Base-by-base conservation (phyloP, 192 early-diverging fungal genomes). In the Kappamyces sp. region DNA sequence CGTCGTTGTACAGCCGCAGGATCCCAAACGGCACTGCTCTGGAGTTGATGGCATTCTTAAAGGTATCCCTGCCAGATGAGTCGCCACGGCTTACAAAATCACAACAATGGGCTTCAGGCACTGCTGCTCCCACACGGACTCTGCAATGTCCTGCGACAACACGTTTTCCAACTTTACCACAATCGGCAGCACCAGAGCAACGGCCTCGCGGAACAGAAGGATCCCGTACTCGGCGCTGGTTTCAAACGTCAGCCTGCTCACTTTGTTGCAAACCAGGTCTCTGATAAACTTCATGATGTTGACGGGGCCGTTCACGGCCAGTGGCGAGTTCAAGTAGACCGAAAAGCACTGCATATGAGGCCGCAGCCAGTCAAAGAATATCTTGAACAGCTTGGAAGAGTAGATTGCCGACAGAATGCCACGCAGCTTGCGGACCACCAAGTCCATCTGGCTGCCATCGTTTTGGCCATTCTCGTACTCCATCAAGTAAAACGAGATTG, bases 181-280 rank as follows among this genome's bases (percentile, higher is more conserved):
- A 12, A 39, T 36, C 31, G 9, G 12, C 42, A 40, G 42, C 33
- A 57, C 46, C 5, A 57, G 33, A 32, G 33, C 31, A 38, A 40
- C 38, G n/a, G 54, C 46, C 46, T 57, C 54, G 12, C 54, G 31
- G n/a, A 57, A 57, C 6, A 57, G n/a, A 1, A 57, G 46, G 32
- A 57, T 34, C 54, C 54, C 54, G 46, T 57, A 57, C 46, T 57
- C 54, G 7, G 41, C 54, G 13, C 54, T 44, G 9, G 54, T 57
- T 8, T 57, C 54, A 40, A 57, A 57, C 7, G 42, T 36, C 3
- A 57, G 33, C n/a, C 54, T 36, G 38, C 36, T 57, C 7, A 31
- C 54, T 13, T 57, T 57, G 38, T 40, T 57, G 5, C 38, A 23
- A 3, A 44, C 46, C 31, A 57, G 38, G 9, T 57, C 54, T 9